phyloP scores from a whole-genome alignment of 2,329 filamentous ascomycete species.

The Paraphoma sp. region DNA sequence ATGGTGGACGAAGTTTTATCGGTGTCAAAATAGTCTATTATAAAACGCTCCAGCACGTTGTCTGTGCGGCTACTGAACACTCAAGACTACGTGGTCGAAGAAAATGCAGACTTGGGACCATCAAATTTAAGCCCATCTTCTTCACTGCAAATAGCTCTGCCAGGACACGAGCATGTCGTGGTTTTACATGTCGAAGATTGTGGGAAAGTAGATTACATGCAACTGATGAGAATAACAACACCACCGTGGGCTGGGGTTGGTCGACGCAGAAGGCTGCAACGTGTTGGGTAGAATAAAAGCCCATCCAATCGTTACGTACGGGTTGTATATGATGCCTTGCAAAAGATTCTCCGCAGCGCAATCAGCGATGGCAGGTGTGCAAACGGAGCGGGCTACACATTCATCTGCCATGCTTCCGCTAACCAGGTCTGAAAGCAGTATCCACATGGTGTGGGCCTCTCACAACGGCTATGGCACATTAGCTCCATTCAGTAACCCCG shows the following conservation, averaged over 20 bases:
- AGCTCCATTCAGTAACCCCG: slow-evolving; percentile 31
- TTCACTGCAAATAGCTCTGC: too few relatives aligned
- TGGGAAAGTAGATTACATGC: too few relatives aligned
- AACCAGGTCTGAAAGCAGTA: slow-evolving; percentile 20
- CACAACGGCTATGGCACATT: slow-evolving; percentile 18
- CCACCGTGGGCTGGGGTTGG: too few relatives aligned
- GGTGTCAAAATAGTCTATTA: slow-evolving; percentile 30
- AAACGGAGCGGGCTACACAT: slow-evolving; percentile 3
- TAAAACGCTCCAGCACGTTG: neutral
- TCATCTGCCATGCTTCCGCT: slow-evolving; percentile 23
- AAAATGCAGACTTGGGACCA: too few relatives aligned
- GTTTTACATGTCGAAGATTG: too few relatives aligned
- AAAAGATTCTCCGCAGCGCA: neutral
- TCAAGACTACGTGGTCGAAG: too few relatives aligned
- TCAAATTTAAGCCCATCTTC: too few relatives aligned
- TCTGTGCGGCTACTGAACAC: neutral
- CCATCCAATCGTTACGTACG: too few relatives aligned
- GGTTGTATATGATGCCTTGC: neutral
- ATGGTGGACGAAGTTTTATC: slow-evolving; percentile 46
- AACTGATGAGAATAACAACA: too few relatives aligned
- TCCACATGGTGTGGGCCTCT: slow-evolving; percentile 22
- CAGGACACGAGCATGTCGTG: too few relatives aligned
- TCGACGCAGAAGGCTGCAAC: too few relatives aligned
- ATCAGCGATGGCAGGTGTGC: neutral
- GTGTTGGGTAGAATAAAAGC: too few relatives aligned